These are phyloP conservation scores for Phyllosticta citriasiana DNA, from an alignment of 2,329 filamentous ascomycete genomes.

Conservation along the genomic window DNA sequence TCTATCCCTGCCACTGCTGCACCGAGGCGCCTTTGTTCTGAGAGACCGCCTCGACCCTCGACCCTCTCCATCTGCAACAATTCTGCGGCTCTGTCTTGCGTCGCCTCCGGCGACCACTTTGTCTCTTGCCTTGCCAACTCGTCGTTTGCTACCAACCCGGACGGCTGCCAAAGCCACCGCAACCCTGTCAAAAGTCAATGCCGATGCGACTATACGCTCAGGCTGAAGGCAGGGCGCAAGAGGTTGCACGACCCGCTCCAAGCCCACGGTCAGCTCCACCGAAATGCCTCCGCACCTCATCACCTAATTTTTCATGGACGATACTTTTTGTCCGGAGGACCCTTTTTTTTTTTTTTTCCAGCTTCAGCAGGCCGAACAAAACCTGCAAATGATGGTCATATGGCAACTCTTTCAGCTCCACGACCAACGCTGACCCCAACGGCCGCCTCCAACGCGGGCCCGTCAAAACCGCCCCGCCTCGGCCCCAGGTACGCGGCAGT, in stretches of 20 bases:
- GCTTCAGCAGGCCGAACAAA: neutral
- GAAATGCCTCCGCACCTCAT: too few species aligned
- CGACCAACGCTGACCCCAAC: neutral
- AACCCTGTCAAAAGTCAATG: neutral
- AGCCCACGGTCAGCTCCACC: neutral
- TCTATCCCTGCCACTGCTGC: neutral
- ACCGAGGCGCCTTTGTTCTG: neutral
- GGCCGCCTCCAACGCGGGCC: neutral
- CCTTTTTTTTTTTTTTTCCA: too few species aligned
- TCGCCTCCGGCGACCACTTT: neutral
- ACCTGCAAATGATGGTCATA: neutral
- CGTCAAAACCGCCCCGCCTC: neutral
- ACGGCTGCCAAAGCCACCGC: neutral
- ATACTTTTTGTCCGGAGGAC: neutral
- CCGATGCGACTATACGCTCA: neutral
- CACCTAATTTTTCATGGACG: neutral
- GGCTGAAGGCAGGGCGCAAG: neutral
- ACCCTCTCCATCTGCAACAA: neutral
- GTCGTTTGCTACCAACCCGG: neutral
- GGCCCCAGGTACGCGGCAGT: neutral
- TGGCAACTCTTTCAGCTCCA: neutral
- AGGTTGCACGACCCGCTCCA: neutral
- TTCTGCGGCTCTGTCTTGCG: neutral
- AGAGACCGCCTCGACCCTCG: neutral
- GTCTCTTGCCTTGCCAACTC: neutral